phyloP scores from a whole-genome alignment of 2,329 filamentous ascomycete species.

The Lachnellula suecica region DNA sequence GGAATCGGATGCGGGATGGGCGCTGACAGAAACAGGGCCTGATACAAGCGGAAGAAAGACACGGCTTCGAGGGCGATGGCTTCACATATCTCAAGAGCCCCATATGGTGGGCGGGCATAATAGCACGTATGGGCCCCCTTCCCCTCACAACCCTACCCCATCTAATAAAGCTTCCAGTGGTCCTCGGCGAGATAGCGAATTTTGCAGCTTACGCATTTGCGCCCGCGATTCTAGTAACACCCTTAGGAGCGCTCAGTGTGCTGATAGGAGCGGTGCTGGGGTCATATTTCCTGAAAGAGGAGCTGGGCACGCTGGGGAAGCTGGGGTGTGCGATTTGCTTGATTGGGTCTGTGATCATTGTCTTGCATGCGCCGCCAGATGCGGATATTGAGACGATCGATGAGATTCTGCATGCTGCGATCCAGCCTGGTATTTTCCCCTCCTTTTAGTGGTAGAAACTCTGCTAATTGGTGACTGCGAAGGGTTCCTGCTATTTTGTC shows the following conservation, averaged over 20 bases:
- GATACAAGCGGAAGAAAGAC: slow-evolving; percentile 83
- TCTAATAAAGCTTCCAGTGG: slow-evolving; percentile 58
- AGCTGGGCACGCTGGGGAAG: slow-evolving; percentile 86
- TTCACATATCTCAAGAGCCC: slow-evolving; percentile 92
- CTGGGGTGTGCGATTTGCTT: slow-evolving; percentile 95
- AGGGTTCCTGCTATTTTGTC: slow-evolving; percentile 90
- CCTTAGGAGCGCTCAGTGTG: slow-evolving; percentile 88
- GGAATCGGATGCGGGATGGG: background rate
- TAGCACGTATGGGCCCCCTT: slow-evolving; percentile 66
- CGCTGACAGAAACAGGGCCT: slow-evolving; percentile 60
- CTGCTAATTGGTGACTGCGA: background rate
- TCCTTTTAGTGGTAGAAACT: background rate
- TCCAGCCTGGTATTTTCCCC: slow-evolving; percentile 71
- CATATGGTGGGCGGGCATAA: slow-evolving; percentile 96
- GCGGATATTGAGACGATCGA: slow-evolving; percentile 89
- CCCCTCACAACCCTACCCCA: slow-evolving; percentile 6
- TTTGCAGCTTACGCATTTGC: slow-evolving; percentile 98
- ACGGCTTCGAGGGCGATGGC: slow-evolving; percentile 96
- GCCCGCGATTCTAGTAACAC: slow-evolving; percentile 96
- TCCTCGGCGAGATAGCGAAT: slow-evolving; percentile 91
- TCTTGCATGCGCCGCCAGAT: slow-evolving; percentile 93
- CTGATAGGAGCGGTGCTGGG: slow-evolving; percentile 93
- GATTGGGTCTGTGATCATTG: slow-evolving; percentile 94
- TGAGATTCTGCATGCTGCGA: slow-evolving; percentile 84
- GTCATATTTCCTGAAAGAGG: slow-evolving; percentile 90